Percentiles rank a stretch among this genome's conserved stretches.
These are phyloP conservation scores for Gossypium lobatum DNA, from an alignment of 441 rosid genomes.

Conservation along the genomic window DNA sequence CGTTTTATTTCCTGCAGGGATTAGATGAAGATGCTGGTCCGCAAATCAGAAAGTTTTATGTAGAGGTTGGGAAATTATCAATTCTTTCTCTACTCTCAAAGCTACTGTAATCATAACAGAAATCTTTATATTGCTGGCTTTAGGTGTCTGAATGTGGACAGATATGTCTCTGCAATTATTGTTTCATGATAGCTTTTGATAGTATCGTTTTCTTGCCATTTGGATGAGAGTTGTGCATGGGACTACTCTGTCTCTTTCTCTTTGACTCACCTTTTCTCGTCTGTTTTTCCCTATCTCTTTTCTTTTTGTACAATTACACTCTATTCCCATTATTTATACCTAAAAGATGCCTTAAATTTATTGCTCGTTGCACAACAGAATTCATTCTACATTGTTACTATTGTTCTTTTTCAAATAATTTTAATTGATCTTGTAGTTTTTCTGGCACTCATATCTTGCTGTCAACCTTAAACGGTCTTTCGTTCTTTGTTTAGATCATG, in stretches of 20 bases:
- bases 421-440: not conserved
- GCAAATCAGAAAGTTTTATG: conserved; percentile 77
- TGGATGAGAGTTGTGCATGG: not conserved
- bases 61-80: conserved; percentile 52
- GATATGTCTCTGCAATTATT: conserved; percentile 6
- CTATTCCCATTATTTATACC: not conserved
- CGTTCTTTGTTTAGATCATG: not conserved
- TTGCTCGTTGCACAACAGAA: not conserved
- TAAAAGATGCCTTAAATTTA: not conserved
- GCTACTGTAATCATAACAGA: not conserved
- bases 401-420: not conserved
- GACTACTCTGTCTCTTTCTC: not conserved
- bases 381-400: not conserved
- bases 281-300: not conserved
- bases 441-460: not conserved
- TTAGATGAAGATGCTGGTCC: conserved; percentile 88
- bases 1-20: conserved; percentile 47
- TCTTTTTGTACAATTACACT: not conserved
- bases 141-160: not conserved
- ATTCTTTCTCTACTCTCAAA: not conserved
- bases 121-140: conserved; percentile 8
- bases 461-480: not conserved
- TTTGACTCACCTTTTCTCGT: not conserved
- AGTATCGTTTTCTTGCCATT: not conserved
- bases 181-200: not conserved